Base-by-base conservation (phyloP, 768 basidiomycete genomes). In the Termitomyces sp. region DNA sequence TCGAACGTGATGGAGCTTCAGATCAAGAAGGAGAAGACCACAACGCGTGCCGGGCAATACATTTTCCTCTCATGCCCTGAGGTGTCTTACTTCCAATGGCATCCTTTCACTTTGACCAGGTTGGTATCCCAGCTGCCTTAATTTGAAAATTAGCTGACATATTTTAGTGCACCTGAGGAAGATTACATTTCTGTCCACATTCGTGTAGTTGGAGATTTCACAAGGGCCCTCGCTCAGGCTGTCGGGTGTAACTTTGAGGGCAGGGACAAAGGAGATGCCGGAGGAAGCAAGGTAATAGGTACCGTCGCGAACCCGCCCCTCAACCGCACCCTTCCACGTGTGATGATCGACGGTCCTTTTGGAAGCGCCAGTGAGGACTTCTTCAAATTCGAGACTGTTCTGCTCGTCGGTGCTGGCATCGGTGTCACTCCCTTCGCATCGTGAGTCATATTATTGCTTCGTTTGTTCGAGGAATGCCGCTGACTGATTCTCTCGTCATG, bases 321-420 rank as follows among this genome's bases (percentile, higher is more conserved):
- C 56, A 88, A 87, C 69, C 80, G 85, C 37, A 77, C 87, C 7
- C 81, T 98, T 4, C 95, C 95, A 10, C 86, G 95, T 58, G 79
- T 98, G 66, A 97, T 97, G 94, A 83, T 98, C 51, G 95, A 98
- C 66, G 95, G 94, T 16, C 95, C 95, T 5, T 98, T 97, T 68
- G 95, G 95, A 15, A 87, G 84, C 60, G 93, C 95, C 9, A 87
- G 85, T 42, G 95, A 98, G 70, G 93, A 95, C 69, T 95, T 90
- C 68, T 76, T 91, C 68, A 93, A 92, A 55, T 94, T 84, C 63
- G 94, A 97, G 74, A 90, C 92, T 1, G 81, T 94, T 36, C 73
- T 96, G 33, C 83, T 97, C 39, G 91, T 95, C 48, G 94, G 93
- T 62, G 94, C 90, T 56, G 96, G 95, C 72, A 98, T 98, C 60